Base-by-base conservation (phyloP, 2,329 filamentous ascomycete species). In the Acephala macrosclerotiorum region DNA sequence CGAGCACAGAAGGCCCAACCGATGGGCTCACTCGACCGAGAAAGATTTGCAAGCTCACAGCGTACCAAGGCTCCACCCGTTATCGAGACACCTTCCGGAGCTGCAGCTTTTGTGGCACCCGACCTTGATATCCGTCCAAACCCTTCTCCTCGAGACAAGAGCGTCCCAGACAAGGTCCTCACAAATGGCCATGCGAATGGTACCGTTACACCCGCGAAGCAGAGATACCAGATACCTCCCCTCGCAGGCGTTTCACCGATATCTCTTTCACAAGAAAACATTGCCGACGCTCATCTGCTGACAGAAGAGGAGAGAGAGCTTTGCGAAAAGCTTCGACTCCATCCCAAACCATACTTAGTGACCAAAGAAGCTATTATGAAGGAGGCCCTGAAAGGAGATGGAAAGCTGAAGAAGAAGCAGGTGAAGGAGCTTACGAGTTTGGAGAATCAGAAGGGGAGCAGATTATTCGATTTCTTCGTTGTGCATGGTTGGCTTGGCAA, bases 381-480 rank as follows among this genome's bases (percentile, higher is more conserved):
- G 73, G 95, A 98, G 77, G 93, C 95, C 0, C 87, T 97, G 77
- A 96, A 95, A 80, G 89, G 90, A 65, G 95, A 96, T 65, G 96
- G 96, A 0, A 87, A 85, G 14, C 80, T 99, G 8, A 98, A 97
- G 83, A 97, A 96, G 85, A 98, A 97, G 80, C 90, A 95, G 72
- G 94, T 94, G 1, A 92, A 91, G 76, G 92, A 96, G 75, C 90
- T 98, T 29, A 94, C 91, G 75, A 80, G 89, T 76, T 86, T 98
- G 60, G 95, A 98, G 75, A 87, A 89, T 11, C 91, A 91, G 69
- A 98, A 97, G 78, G 91, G 92, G 0, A 90, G 91, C 20, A 86
- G 93, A 70, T 88, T 98, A 65, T 97, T 95, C 79, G 96, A 98
- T 78, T 98, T 97, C 77, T 94, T 97, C 81, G 92, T 97, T 68